phyloP scores from a whole-genome alignment of 306 rosid genomes.

The Cajanus cajan region DNA sequence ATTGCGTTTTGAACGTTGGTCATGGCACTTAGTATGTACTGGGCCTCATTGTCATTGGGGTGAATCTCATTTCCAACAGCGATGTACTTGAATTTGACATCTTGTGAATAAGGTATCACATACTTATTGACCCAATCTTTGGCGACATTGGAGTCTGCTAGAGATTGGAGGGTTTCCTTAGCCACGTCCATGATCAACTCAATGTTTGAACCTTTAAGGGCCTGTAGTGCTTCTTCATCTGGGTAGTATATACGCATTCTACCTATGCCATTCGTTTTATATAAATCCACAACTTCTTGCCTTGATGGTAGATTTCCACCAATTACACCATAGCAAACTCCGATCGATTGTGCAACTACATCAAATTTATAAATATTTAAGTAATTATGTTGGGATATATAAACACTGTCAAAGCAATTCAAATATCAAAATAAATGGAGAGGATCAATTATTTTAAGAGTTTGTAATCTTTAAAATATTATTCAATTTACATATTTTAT shows the following conservation, averaged over 20 bases:
- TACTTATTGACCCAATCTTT: conserved; percentile 36
- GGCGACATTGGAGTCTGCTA: conserved; percentile 37
- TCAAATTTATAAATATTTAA: neutral
- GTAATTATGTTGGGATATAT: too few species aligned
- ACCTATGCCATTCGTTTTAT: conserved; percentile 30
- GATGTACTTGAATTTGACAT: conserved; percentile 49
- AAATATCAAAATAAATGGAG: too few species aligned
- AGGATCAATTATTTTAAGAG: too few species aligned
- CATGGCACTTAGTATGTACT: conserved; percentile 34
- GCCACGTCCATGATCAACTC: conserved; percentile 42
- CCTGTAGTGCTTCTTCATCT: conserved; percentile 31
- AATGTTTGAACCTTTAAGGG: conserved; percentile 55
- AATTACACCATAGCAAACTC: conserved; percentile 49
- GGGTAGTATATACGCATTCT: conserved; percentile 48
- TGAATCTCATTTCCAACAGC: conserved; percentile 51
- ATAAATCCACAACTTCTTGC: conserved; percentile 41
- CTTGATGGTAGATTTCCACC: conserved; percentile 37
- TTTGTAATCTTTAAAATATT: too few species aligned
- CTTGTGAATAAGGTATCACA: conserved; percentile 30
- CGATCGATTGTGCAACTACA: conserved; percentile 47
- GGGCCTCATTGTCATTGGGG: conserved; percentile 15
- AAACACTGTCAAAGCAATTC: too few species aligned
- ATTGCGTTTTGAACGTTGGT: conserved; percentile 41
- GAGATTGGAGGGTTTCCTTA: conserved; percentile 9
- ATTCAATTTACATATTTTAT: too few species aligned